These are phyloP conservation scores for Podosphaera fusca DNA, from an alignment of 2,329 filamentous ascomycete genomes.

Conservation along the genomic window DNA sequence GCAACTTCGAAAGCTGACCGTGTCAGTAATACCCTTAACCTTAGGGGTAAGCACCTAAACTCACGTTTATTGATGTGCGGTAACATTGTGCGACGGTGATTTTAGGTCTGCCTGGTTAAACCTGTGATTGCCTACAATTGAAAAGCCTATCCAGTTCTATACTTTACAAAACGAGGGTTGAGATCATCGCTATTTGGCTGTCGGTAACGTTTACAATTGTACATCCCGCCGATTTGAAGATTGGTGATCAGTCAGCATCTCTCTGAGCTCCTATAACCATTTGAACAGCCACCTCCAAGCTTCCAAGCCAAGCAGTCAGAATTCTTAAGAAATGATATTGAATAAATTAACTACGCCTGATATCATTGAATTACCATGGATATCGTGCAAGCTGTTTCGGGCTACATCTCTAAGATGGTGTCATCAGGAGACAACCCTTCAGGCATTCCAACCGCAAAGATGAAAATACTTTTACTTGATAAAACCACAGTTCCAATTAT, in stretches of 20 bases:
- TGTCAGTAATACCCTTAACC: constrained; percentile 9
- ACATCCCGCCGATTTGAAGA: too few species aligned
- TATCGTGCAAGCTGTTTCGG: constrained; percentile 72
- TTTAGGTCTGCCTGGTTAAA: not conserved
- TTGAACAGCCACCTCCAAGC: not conserved
- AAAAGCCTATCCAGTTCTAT: not conserved
- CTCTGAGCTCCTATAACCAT: not conserved
- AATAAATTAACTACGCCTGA: not conserved
- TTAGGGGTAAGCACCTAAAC: constrained; percentile 7
- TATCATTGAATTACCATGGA: constrained; percentile 39
- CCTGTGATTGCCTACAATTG: not conserved
- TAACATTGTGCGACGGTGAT: constrained; percentile 24
- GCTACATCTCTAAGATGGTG: constrained; percentile 94
- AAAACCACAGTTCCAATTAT: constrained; percentile 84
- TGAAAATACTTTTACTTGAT: constrained; percentile 93
- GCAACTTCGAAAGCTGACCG: constrained; percentile 35
- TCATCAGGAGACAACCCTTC: constrained; percentile 51
- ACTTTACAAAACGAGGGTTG: not conserved
- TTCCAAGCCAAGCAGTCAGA: not conserved
- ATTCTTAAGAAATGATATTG: not conserved
- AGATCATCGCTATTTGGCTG: not conserved
- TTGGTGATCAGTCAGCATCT: not conserved
- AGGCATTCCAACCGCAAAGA: constrained; percentile 56
- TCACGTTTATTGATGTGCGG: constrained; percentile 39
- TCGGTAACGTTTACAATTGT: too few species aligned